Base-by-base conservation (phyloP, 441 rosid genomes). In the Omphalea diandra region DNA sequence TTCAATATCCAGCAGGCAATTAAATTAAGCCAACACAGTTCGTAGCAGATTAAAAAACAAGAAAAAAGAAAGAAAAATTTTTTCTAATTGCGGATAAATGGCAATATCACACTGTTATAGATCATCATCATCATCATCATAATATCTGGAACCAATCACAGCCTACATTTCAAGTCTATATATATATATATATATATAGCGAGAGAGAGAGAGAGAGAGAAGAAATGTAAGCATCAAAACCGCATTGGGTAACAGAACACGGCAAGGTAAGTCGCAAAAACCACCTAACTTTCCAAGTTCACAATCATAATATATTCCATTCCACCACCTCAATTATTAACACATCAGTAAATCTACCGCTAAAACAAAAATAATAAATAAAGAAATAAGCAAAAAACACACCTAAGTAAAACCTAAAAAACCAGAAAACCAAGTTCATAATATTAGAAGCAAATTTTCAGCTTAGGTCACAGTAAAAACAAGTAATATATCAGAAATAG, bases 271-370 rank as follows among this genome's bases (percentile, higher is more conserved):
- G 57, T n/a, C n/a, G 31, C 9, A 54, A 54, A 40, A 35, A 40
- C 63, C 70, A 56, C 73, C 70, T 35, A 77, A 73, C 71, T 41
- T 53, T 53, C 77, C 81, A 44, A 73, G 73, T 65, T 69, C 71
- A 35, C 40, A 65, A 26, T 36, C 44, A 65, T 18, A 67, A 60
- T n/a, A n/a, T n/a, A n/a, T n/a, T n/a, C n/a, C n/a, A n/a, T n/a
- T n/a, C n/a, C n/a, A n/a, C n/a, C n/a, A n/a, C n/a, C n/a, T n/a
- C n/a, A n/a, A n/a, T n/a, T n/a, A n/a, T n/a, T n/a, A n/a, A n/a
- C n/a, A n/a, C n/a, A n/a, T n/a, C n/a, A n/a, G n/a, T n/a, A n/a
- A n/a, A n/a, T n/a, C n/a, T n/a, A n/a, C n/a, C n/a, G 32, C 5
- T 41, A 60, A 26, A 1, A 3, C 32, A 70, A 8, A 43, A 43